Conservation (phyloP, 139 green algal species). For the Chlorokybus atmophyticus region DNA sequence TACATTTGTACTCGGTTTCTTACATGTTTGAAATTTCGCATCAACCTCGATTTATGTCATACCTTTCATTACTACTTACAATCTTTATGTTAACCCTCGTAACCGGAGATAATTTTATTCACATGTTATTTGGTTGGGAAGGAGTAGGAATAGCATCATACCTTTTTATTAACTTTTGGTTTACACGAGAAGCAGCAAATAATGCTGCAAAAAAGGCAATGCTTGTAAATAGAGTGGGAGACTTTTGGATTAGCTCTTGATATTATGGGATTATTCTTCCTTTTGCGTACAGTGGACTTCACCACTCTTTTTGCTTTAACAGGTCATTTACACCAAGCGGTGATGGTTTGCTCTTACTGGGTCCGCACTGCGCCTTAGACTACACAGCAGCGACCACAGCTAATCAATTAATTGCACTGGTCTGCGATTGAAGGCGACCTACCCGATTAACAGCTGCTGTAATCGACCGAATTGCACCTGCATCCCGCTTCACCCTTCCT, state of each 20-base stretch:
- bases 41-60: constrained; percentile 21
- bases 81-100: constrained; percentile 28
- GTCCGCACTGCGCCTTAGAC: no score
- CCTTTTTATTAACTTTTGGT: constrained; percentile 24
- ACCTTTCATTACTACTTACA: constrained; percentile 22
- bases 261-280: no score
- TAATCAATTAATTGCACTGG: no score
- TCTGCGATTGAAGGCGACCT: no score
- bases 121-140: constrained; percentile 25
- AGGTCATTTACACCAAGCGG: no score
- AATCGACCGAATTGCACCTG: no score
- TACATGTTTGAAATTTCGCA: constrained; percentile 27
- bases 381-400: no score
- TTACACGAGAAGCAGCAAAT: constrained; percentile 11
- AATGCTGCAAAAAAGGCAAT: constrained; percentile 11
- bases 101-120: constrained; percentile 18
- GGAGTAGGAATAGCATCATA: constrained; percentile 19
- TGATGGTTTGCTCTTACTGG: no score
- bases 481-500: no score
- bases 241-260: constrained; percentile 1
- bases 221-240: background rate
- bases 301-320: no score
- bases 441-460: no score
- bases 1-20: constrained; percentile 31
- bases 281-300: no score